These are phyloP conservation scores for Skeletonema tropicum DNA, from an alignment of 108 stramenopile species.

Conservation along the genomic window DNA sequence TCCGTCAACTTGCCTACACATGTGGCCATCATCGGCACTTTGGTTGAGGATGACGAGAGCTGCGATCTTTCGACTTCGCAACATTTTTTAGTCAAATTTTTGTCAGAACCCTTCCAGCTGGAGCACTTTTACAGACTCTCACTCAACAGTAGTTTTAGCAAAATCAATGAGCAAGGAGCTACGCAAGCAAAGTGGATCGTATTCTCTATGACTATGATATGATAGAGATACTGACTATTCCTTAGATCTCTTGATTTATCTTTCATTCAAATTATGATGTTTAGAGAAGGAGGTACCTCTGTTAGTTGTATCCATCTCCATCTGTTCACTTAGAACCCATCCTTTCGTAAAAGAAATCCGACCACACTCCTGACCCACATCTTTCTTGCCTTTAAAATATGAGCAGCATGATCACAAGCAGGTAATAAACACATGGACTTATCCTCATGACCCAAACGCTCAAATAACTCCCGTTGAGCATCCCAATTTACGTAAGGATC, in stretches of 20 bases:
- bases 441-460: constrained; percentile 59
- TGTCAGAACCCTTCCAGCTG: neutral
- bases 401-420: constrained; percentile 43
- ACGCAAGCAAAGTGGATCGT: no score
- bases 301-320: neutral
- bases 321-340: constrained; percentile 9
- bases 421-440: constrained; percentile 35
- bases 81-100: neutral
- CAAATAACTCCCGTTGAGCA: constrained; percentile 70
- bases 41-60: neutral
- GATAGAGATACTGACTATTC: no score
- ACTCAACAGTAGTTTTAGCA: no score
- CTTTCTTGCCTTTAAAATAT: constrained; percentile 42
- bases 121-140: neutral
- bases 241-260: neutral
- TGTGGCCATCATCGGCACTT: neutral
- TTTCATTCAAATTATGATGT: neutral
- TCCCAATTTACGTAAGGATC: constrained; percentile 78
- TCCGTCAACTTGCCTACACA: neutral
- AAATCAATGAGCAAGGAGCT: no score
- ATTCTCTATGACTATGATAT: no score
- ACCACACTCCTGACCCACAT: constrained; percentile 41
- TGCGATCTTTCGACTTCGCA: neutral
- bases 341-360: constrained; percentile 42
- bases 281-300: neutral